Evolutionary conservation across 495 filamentous ascomycete species (phyloP), one percentile per base, ranked within the genome.

Genomic region (Chaetomium fimeti): DNA sequence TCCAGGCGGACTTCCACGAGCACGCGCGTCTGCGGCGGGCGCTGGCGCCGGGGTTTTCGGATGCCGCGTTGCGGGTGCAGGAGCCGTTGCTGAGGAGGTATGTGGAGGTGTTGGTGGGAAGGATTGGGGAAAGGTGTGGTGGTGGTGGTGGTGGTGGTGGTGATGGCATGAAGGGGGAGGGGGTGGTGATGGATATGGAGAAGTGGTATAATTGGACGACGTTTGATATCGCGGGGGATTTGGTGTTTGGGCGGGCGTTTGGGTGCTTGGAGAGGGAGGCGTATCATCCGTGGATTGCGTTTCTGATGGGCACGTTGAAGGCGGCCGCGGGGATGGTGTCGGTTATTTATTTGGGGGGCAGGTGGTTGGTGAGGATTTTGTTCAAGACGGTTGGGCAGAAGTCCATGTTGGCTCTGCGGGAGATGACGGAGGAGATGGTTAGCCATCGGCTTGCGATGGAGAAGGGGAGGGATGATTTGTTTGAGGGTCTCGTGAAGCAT

Each of bases 241-340:
- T 88, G 2, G 75, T 77, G 1, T 84, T 87, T 61, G 85, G 83
- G 0, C 72, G 82, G 56, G 68, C 84, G 0, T 84, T 88, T 63
- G 76, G 78, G 9, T 81, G 82, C 49, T 75, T 88, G 2, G 67
- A 69, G 11, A 58, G 49, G 1, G 28, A 48, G 28, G 25, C 49
- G 25, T 75, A 72, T 25, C 77, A 79, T 48, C 69, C 73, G 13
- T 80, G 72, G 72, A 57, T 79, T 32, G 32, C 66, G 1, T 66
- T 71, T 24, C 71, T 79, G 24, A 53, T 72, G 16, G 62, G 70
- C 12, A 57, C 68, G 29, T 58, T 77, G 61, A 72, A 24, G 20
- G 40, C 40, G 53, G 25, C 71, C 54, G 63, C 68, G 36, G 40
- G 69, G 36, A 56, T 79, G 55, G 65, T 68, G 18, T 36, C 78